These are phyloP conservation scores for Rhododendron simsii DNA, from an alignment of 148 eudicot genomes.

Conservation along the genomic window DNA sequence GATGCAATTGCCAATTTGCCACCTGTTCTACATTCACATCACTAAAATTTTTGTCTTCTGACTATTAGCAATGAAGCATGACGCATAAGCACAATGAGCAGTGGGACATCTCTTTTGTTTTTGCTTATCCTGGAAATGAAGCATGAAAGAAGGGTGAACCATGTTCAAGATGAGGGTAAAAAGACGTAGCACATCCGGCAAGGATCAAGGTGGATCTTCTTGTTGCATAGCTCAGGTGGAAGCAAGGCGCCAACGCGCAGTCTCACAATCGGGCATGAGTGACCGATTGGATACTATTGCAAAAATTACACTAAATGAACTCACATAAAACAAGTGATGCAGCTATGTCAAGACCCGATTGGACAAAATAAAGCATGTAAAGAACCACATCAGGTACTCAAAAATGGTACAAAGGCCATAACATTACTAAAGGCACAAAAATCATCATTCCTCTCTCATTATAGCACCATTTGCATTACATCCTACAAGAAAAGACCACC, in stretches of 20 bases:
- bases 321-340: not conserved
- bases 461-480: not conserved
- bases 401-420: not conserved
- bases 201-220: not conserved
- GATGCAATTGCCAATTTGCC: slow-evolving; percentile 54
- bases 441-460: not conserved
- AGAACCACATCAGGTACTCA: not conserved
- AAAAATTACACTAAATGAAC: too few species aligned
- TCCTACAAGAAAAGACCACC: not conserved
- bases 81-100: not conserved
- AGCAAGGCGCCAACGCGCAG: not conserved
- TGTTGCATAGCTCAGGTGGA: not conserved
- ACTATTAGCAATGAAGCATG: not conserved
- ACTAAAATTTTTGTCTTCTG: too few species aligned
- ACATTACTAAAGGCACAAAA: not conserved
- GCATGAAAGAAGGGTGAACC: not conserved
- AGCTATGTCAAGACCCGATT: not conserved
- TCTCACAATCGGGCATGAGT: not conserved
- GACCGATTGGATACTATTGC: not conserved
- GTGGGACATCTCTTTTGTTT: not conserved
- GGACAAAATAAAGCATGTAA: not conserved
- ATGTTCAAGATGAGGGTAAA: not conserved
- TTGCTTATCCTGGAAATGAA: not conserved
- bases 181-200: not conserved
- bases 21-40: slow-evolving; percentile 39